phyloP scores from a whole-genome alignment of 2,329 filamentous ascomycete species.

The Lasiodiplodia sp. region DNA sequence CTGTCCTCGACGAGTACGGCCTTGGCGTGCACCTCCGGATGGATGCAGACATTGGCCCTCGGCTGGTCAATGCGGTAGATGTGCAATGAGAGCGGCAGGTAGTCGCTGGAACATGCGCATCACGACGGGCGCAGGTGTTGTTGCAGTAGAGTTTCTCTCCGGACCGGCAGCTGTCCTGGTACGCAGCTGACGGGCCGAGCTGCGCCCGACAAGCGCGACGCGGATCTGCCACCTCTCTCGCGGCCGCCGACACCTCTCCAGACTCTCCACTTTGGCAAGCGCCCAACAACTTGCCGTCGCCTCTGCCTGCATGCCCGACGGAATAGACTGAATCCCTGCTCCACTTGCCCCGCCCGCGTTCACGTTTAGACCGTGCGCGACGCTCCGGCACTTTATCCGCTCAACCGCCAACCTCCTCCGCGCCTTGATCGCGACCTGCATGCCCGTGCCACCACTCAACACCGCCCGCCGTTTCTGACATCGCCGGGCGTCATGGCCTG shows the following conservation, averaged over 20 bases:
- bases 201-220: background rate
- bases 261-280: conserved; percentile 15
- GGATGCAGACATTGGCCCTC: no score
- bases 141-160: background rate
- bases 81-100: no score
- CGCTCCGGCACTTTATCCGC: conserved; percentile 26
- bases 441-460: conserved; percentile 34
- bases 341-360: background rate
- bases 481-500: conserved; percentile 65
- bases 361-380: conserved; percentile 8
- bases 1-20: no score
- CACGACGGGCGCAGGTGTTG: background rate
- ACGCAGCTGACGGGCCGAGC: background rate
- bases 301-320: conserved; percentile 8
- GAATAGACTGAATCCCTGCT: background rate
- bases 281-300: background rate
- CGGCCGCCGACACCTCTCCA: conserved; percentile 17
- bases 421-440: conserved; percentile 38
- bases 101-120: no score
- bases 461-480: conserved; percentile 32
- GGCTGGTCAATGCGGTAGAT: no score
- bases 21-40: no score
- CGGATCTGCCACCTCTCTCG: conserved; percentile 22
- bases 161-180: background rate
- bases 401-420: conserved; percentile 36